These are phyloP conservation scores for Solanum piurae DNA, from an alignment of 257 asterid genomes.

Conservation along the genomic window DNA sequence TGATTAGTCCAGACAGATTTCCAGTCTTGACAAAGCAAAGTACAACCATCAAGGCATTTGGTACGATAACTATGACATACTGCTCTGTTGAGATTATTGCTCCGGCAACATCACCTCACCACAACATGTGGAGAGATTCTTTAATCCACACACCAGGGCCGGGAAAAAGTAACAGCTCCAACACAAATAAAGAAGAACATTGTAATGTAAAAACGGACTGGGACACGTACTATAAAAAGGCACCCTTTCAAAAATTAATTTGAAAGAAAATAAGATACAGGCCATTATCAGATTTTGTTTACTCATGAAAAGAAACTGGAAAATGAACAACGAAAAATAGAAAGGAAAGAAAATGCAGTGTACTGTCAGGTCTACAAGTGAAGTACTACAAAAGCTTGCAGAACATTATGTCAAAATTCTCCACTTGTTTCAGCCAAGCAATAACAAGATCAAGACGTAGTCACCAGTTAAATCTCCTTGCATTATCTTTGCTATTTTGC, in stretches of 20 bases:
- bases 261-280: neutral
- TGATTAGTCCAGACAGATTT: neutral
- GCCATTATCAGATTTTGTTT: neutral
- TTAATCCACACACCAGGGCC: neutral
- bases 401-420: slow-evolving; percentile 6
- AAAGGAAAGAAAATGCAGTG: neutral
- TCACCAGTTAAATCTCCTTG: neutral
- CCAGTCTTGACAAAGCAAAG: neutral
- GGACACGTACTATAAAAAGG: neutral
- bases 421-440: slow-evolving; percentile 16
- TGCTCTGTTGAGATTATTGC: no score
- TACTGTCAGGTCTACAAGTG: neutral
- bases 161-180: neutral
- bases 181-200: neutral
- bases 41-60: neutral
- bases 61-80: neutral
- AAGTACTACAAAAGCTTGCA: slow-evolving; percentile 4
- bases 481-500: neutral
- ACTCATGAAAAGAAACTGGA: neutral
- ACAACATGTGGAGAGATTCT: no score
- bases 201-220: neutral
- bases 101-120: neutral
- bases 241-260: neutral
- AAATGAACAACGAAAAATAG: neutral
- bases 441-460: slow-evolving; percentile 14